Conservation (phyloP, 805 yeast species). For the Candida ascalaphidarum region DNA sequence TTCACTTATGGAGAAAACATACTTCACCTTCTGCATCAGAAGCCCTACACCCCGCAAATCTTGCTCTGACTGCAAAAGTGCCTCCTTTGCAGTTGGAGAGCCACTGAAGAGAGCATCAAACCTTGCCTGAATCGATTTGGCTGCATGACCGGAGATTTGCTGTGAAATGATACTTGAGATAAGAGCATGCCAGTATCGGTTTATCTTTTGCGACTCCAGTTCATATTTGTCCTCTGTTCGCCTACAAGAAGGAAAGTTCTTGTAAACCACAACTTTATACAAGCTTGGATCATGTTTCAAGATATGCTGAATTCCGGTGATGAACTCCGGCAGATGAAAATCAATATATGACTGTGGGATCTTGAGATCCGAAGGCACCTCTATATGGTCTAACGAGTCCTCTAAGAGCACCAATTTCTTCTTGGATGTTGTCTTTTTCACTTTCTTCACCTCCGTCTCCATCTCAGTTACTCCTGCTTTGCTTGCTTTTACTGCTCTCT, state of each 20-base stretch:
- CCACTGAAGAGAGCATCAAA: slow-evolving; percentile 26
- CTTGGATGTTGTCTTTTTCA: too few relatives aligned
- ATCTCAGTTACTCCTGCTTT: too few relatives aligned
- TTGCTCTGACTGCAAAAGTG: slow-evolving; percentile 34
- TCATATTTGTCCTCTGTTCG: background rate
- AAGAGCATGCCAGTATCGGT: slow-evolving; percentile 27
- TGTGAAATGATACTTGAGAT: slow-evolving; percentile 50
- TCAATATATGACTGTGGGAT: slow-evolving; percentile 22
- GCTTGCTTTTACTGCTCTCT: too few relatives aligned
- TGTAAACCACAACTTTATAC: slow-evolving; percentile 22
- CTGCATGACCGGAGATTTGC: slow-evolving; percentile 78
- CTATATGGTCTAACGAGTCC: slow-evolving; percentile 4
- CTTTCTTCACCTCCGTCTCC: too few relatives aligned
- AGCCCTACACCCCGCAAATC: slow-evolving; percentile 58
- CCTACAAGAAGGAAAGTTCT: slow-evolving; percentile 17
- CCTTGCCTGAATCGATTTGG: slow-evolving; percentile 48
- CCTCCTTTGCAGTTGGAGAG: slow-evolving; percentile 46
- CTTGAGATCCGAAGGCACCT: slow-evolving; percentile 6
- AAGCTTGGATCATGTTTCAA: slow-evolving; percentile 23
- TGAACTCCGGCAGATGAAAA: slow-evolving; percentile 24
- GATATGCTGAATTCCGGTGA: slow-evolving; percentile 21
- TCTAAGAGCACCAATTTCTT: too few relatives aligned
- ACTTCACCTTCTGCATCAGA: slow-evolving; percentile 58
- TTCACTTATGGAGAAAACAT: slow-evolving; percentile 46
- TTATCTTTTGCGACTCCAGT: slow-evolving; percentile 10